Percentiles rank a stretch among this genome's conserved stretches.
phyloP scores from a whole-genome alignment of 140 eudicot species.

The Erigeron philadelphicus region DNA sequence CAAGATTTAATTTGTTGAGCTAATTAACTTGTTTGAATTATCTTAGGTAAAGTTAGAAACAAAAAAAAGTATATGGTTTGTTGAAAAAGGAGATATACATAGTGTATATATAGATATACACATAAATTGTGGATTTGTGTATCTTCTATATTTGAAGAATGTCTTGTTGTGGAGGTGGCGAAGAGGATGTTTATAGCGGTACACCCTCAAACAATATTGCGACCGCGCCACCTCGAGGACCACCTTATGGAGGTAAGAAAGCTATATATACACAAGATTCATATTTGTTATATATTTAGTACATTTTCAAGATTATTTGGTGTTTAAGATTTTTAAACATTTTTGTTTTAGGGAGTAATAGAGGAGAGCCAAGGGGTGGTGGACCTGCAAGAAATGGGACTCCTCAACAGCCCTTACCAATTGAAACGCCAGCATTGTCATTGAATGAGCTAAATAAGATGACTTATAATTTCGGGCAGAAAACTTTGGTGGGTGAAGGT shows the following conservation, averaged over 20 bases:
- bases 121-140: constrained; percentile 5
- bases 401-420: constrained; percentile 53
- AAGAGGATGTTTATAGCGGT: constrained; percentile 53
- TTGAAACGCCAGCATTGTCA: constrained; percentile 61
- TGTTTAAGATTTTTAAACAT: constrained; percentile 1
- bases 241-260: constrained; percentile 43
- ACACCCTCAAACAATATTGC: constrained; percentile 53
- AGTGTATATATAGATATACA: too few species aligned
- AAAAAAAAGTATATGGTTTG: constrained; percentile 25
- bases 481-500: constrained; percentile 71
- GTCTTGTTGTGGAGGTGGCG: constrained; percentile 84
- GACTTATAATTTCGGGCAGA: constrained; percentile 61
- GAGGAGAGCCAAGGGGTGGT: constrained; percentile 69
- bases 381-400: constrained; percentile 51
- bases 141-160: constrained; percentile 35
- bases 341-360: constrained; percentile 45
- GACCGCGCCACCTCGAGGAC: constrained; percentile 65
- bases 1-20: not conserved
- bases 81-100: not conserved
- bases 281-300: not conserved
- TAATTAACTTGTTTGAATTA: constrained; percentile 19
- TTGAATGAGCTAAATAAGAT: constrained; percentile 57
- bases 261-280: constrained; percentile 20
- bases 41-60: constrained; percentile 12
- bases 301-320: not conserved